phyloP scores from a whole-genome alignment of 2,329 filamentous ascomycete species.

The Trichoderma koningii region DNA sequence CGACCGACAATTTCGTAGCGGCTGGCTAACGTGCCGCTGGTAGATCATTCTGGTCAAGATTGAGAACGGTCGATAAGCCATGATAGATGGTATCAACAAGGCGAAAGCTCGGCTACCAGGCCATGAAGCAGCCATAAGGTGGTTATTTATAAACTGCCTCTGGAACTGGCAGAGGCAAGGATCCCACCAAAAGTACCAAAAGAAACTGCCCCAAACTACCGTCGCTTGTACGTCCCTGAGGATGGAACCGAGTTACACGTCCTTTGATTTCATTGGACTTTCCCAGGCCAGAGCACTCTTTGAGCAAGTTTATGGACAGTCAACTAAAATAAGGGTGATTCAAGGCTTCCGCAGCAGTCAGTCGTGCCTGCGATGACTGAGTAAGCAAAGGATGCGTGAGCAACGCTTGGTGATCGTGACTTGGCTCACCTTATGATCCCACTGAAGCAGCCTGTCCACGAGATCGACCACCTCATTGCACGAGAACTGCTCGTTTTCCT shows the following conservation, averaged over 20 bases:
- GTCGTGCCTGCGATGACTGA: not conserved
- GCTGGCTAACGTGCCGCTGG: slow-evolving; percentile 68
- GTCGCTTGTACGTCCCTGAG: not conserved
- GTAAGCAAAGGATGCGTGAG: not conserved
- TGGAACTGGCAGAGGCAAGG: slow-evolving; percentile 64
- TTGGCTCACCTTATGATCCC: slow-evolving; percentile 81
- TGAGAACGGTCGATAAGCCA: too few relatives aligned
- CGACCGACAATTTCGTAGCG: slow-evolving; percentile 62
- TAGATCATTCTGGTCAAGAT: slow-evolving; percentile 54
- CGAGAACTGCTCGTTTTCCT: slow-evolving; percentile 94
- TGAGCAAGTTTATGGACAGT: not conserved
- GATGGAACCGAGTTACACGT: too few relatives aligned
- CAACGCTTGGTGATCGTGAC: not conserved
- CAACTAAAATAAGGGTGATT: not conserved
- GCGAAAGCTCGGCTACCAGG: slow-evolving; percentile 45
- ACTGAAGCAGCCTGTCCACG: slow-evolving; percentile 91
- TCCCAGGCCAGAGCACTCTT: too few relatives aligned
- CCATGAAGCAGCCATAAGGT: slow-evolving; percentile 56
- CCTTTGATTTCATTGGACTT: too few relatives aligned
- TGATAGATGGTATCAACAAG: too few relatives aligned
- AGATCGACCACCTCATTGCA: slow-evolving; percentile 97
- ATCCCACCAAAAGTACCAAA: slow-evolving; percentile 61
- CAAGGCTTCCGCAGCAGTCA: not conserved
- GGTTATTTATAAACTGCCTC: slow-evolving; percentile 46
- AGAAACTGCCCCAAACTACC: too few relatives aligned